A percentile compares a stretch with the other conserved stretches of the same genome.
Conservation (phyloP, 805 yeast species). For the Ogataea henricii region DNA sequence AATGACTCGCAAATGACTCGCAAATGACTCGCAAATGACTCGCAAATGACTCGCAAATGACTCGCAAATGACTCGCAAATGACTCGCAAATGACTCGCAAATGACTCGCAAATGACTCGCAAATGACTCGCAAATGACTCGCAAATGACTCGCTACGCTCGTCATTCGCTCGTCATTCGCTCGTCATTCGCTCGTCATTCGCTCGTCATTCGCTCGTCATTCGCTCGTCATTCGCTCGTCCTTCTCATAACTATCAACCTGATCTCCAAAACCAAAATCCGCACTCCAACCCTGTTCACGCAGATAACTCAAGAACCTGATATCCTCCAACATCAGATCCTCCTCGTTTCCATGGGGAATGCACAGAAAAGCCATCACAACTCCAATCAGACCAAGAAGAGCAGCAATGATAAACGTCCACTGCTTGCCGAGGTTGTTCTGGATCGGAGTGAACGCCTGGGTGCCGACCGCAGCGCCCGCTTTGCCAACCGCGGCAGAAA, state of each 20-base stretch:
- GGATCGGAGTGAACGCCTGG: slow-evolving; percentile 68
- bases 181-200: no score
- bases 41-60: no score
- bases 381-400: slow-evolving; percentile 65
- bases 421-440: slow-evolving; percentile 58
- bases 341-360: slow-evolving; percentile 71
- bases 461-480: slow-evolving; percentile 87
- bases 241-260: slow-evolving; percentile 63
- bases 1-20: no score
- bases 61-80: no score
- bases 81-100: no score
- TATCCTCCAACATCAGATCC: slow-evolving; percentile 56
- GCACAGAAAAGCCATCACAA: slow-evolving; percentile 56
- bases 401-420: slow-evolving; percentile 87
- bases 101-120: no score
- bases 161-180: no score
- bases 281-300: slow-evolving; percentile 51
- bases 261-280: slow-evolving; percentile 51
- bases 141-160: no score
- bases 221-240: no score
- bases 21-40: no score
- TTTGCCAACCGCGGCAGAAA: slow-evolving; percentile 79
- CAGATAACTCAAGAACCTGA: slow-evolving; percentile 48
- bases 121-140: no score
- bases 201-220: no score